phyloP scores from a whole-genome alignment of 2,329 filamentous ascomycete genomes.

The Colletotrichum tropicicola region DNA sequence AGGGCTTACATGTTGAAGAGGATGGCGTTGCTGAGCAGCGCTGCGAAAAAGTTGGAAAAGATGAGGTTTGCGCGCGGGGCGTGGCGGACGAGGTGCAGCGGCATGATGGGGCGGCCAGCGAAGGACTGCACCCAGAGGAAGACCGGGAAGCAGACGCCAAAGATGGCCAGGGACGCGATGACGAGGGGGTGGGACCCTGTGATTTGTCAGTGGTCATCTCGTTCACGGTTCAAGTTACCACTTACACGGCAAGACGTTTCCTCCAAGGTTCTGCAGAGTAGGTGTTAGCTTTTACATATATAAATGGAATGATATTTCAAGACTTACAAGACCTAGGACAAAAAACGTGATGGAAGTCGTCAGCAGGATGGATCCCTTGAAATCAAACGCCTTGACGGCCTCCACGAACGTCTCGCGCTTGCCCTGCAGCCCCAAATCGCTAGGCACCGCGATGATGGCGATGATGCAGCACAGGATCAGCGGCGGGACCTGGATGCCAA shows the following conservation, averaged over 20 bases:
- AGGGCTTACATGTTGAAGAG: constrained; percentile 64
- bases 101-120: constrained; percentile 67
- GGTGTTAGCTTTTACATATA: not conserved
- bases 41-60: constrained; percentile 61
- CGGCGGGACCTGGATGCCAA: constrained; percentile 67
- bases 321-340: constrained; percentile 65
- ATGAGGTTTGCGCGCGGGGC: constrained; percentile 66
- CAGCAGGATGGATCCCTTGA: constrained; percentile 61
- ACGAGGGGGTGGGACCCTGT: constrained; percentile 67
- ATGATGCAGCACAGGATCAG: constrained; percentile 56
- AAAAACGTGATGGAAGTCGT: constrained; percentile 63
- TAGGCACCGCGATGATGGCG: constrained; percentile 58
- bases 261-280: constrained; percentile 61
- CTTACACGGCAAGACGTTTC: constrained; percentile 69
- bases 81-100: constrained; percentile 58
- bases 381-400: constrained; percentile 66
- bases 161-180: constrained; percentile 58
- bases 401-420: constrained; percentile 53
- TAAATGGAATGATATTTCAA: not conserved
- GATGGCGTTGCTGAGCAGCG: constrained; percentile 63
- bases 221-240: constrained; percentile 4
- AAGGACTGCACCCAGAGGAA: constrained; percentile 62
- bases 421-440: constrained; percentile 59
- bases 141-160: constrained; percentile 55
- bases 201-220: constrained; percentile 6